Percentiles rank a stretch among this genome's conserved stretches.
phyloP scores from a whole-genome alignment of 2,329 filamentous ascomycete species.

The Talaromyces rugulosus region DNA sequence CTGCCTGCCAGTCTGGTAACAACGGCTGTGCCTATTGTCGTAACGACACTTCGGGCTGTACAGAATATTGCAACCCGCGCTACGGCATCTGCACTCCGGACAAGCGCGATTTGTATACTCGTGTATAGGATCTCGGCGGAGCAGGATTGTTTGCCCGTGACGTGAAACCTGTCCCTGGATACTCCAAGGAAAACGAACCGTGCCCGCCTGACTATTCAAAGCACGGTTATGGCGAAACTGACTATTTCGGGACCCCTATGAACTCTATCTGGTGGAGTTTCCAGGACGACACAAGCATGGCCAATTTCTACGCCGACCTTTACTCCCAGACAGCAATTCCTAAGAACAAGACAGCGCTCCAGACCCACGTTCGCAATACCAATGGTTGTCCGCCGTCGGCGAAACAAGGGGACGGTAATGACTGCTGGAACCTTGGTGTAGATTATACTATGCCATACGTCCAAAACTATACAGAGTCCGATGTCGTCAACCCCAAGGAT shows the following conservation, averaged over 20 bases:
- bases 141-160: neutral
- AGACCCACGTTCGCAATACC: neutral
- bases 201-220: constrained; percentile 1
- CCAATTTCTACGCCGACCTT: neutral
- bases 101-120: neutral
- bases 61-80: neutral
- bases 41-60: neutral
- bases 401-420: neutral
- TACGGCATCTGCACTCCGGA: neutral
- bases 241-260: neutral
- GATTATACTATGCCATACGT: neutral
- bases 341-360: neutral
- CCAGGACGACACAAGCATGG: neutral
- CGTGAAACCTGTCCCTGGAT: neutral
- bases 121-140: neutral
- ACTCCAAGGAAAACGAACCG: neutral
- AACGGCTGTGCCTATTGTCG: constrained; percentile 14
- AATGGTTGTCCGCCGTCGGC: neutral
- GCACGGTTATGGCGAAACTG: neutral
- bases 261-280: neutral
- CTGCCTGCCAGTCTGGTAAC: constrained; percentile 14
- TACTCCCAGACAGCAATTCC: neutral
- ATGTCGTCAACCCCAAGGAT: neutral
- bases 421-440: neutral
- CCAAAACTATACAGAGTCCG: neutral